Conservation (phyloP, 2,329 filamentous ascomycete genomes). For the Pleochaeta shiraiana region DNA sequence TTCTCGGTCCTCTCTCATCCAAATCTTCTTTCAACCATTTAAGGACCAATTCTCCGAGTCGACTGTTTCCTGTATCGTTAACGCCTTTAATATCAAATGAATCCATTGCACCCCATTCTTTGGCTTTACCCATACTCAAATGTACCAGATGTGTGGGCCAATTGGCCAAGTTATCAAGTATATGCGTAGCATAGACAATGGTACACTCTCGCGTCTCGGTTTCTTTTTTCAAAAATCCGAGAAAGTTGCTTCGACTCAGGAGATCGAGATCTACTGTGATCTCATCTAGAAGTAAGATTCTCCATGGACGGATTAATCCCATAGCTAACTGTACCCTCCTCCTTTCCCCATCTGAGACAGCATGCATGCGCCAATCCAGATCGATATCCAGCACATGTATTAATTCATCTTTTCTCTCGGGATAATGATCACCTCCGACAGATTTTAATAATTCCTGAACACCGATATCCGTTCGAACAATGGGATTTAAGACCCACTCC, state of each 20-base stretch:
- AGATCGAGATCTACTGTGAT: conserved; percentile 95
- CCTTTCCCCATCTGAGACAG: conserved; percentile 81
- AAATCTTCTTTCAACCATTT: conserved; percentile 72
- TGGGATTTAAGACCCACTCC: conserved; percentile 95
- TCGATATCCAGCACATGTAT: conserved; percentile 82
- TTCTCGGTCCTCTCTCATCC: conserved; percentile 54
- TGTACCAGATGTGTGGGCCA: conserved; percentile 96
- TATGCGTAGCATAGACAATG: conserved; percentile 94
- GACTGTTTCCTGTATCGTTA: conserved; percentile 45
- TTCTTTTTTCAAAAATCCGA: conserved; percentile 69
- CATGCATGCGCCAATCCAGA: conserved; percentile 82
- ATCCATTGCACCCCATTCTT: conserved; percentile 62
- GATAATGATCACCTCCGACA: conserved; percentile 70
- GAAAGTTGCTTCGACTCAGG: conserved; percentile 62
- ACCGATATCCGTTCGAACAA: conserved; percentile 87
- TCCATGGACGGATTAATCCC: conserved; percentile 84
- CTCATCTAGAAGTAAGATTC: conserved; percentile 75
- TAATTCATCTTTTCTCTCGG: conserved; percentile 66
- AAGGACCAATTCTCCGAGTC: conserved; percentile 70
- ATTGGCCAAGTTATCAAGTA: conserved; percentile 78
- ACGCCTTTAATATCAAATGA: conserved; percentile 30
- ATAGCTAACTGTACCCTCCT: conserved; percentile 87
- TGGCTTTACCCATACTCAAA: conserved; percentile 76
- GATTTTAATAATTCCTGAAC: conserved; percentile 66
- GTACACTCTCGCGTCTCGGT: conserved; percentile 67